phyloP scores from a whole-genome alignment of 176 grass and related monocot species.

The Zea luxurians region DNA sequence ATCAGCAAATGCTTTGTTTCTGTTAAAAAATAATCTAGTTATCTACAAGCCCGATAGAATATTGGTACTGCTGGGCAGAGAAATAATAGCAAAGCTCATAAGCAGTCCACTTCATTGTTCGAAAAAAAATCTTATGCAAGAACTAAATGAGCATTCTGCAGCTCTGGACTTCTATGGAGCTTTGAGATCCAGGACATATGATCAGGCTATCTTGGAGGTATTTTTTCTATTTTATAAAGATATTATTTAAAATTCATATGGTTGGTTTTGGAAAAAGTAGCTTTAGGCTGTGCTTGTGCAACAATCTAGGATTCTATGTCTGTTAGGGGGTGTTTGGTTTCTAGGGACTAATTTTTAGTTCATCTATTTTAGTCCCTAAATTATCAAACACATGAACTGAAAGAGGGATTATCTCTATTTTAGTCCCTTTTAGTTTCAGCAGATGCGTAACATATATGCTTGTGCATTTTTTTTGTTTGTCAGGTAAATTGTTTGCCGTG shows the following conservation, averaged over 20 bases:
- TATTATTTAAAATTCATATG: neutral
- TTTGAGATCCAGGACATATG: constrained; percentile 88
- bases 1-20: neutral
- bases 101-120: constrained; percentile 2
- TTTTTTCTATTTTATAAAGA: constrained; percentile 22
- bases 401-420: too few species aligned
- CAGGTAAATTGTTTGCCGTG: neutral
- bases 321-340: neutral
- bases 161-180: constrained; percentile 95
- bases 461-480: neutral
- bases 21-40: neutral
- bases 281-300: neutral
- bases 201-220: constrained; percentile 82
- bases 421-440: neutral
- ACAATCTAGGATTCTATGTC: neutral
- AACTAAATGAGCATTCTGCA: constrained; percentile 38
- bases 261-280: neutral
- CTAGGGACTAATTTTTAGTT: too few species aligned
- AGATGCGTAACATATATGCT: neutral
- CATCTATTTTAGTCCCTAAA: too few species aligned
- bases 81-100: neutral
- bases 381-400: too few species aligned
- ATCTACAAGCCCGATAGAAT: neutral
- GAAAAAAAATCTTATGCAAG: constrained; percentile 8
- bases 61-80: neutral